These are phyloP conservation scores for Lachancea meyersii DNA, from an alignment of 805 yeast species.

Conservation along the genomic window DNA sequence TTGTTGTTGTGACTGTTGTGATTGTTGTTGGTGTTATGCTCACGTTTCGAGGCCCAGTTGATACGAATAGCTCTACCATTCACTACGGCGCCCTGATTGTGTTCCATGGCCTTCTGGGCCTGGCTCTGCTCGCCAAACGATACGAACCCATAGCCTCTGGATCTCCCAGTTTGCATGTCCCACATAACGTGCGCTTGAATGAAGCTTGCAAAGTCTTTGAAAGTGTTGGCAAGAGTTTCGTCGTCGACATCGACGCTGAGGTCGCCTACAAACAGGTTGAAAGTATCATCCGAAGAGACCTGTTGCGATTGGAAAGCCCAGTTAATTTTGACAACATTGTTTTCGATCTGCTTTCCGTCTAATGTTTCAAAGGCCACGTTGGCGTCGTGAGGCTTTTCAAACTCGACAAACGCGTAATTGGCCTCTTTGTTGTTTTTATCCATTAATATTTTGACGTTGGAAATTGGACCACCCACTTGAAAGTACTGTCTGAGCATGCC, in stretches of 20 bases:
- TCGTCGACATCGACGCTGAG: constrained; percentile 77
- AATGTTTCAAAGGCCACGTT: constrained; percentile 53
- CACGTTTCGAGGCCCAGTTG: constrained; percentile 83
- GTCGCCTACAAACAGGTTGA: constrained; percentile 81
- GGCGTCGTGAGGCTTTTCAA: constrained; percentile 51
- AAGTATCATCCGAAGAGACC: constrained; percentile 50
- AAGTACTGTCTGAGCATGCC: constrained; percentile 57
- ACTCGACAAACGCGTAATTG: constrained; percentile 83
- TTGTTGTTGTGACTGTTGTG: constrained; percentile 11
- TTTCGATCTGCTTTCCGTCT: constrained; percentile 52
- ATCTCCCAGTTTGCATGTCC: constrained; percentile 92
- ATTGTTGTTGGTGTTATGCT: constrained; percentile 25
- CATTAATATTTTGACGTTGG: constrained; percentile 60
- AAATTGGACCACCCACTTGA: constrained; percentile 53
- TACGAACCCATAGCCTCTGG: constrained; percentile 88
- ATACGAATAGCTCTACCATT: constrained; percentile 74
- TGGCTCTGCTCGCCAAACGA: constrained; percentile 60
- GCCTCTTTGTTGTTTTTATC: constrained; percentile 71
- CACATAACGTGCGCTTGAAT: constrained; percentile 91
- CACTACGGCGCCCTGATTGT: constrained; percentile 68
- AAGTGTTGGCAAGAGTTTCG: constrained; percentile 55
- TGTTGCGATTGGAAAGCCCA: constrained; percentile 84
- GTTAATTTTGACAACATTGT: constrained; percentile 55
- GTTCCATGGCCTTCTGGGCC: constrained; percentile 65
- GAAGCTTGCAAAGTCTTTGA: constrained; percentile 51